phyloP scores from a whole-genome alignment of 2,329 filamentous ascomycete species.

The Gaeumannomyces tritici region DNA sequence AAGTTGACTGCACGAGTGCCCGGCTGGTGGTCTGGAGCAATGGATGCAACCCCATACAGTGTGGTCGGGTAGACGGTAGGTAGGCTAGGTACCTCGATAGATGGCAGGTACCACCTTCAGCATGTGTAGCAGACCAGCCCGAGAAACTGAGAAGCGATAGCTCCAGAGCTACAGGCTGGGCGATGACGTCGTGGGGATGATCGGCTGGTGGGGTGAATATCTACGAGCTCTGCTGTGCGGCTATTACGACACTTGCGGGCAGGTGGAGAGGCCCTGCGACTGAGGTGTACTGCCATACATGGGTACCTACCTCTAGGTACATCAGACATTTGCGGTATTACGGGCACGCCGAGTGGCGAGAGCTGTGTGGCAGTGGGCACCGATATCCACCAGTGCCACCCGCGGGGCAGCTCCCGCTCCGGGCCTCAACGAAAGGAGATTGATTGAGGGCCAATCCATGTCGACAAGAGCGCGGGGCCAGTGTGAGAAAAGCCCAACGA shows the following conservation, averaged over 20 bases:
- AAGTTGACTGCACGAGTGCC: background rate
- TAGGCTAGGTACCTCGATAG: too few relatives aligned
- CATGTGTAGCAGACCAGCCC: conserved; percentile 4
- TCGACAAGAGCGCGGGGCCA: too few relatives aligned
- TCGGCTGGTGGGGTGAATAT: conserved; percentile 3
- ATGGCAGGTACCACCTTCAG: too few relatives aligned
- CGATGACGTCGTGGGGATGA: conserved; percentile 4
- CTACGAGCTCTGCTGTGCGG: background rate
- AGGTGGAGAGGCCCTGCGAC: background rate
- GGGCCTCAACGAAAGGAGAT: background rate
- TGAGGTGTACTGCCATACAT: background rate
- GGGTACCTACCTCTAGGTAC: too few relatives aligned
- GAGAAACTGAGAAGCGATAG: conserved; percentile 1
- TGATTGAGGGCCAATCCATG: background rate
- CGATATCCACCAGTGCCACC: background rate
- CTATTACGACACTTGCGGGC: background rate
- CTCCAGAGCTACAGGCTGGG: background rate
- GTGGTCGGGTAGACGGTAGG: too few relatives aligned
- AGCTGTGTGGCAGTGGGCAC: background rate
- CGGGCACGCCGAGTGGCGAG: background rate
- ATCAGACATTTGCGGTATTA: too few relatives aligned
- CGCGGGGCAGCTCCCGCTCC: background rate
- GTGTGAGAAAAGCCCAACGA: background rate
- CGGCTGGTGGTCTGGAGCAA: too few relatives aligned
- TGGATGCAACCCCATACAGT: too few relatives aligned